Evolutionary conservation across 495 filamentous ascomycete species (phyloP).

Genomic region (Haplographium delicatum): DNA sequence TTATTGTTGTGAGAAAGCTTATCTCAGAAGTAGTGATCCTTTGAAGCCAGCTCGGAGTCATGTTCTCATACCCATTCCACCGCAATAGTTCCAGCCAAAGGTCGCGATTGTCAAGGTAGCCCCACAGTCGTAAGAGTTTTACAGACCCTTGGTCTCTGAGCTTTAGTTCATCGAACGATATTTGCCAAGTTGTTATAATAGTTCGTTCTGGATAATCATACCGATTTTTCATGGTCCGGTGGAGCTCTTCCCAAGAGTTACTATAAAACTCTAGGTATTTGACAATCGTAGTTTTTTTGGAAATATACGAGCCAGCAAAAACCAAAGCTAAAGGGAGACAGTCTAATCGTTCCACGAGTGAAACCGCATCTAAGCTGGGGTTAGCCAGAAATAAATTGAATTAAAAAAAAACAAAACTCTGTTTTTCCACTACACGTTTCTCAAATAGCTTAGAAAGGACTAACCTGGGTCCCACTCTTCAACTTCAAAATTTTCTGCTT

Average conservation of each 20-base stretch:
- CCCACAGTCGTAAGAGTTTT: conserved; percentile 39
- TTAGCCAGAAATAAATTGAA: conserved; percentile 12
- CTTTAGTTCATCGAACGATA: conserved; percentile 38
- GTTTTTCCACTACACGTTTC: not conserved
- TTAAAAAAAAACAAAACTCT: not conserved
- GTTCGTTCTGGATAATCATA: conserved; percentile 26
- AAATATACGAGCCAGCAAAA: conserved; percentile 32
- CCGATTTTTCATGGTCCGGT: conserved; percentile 20
- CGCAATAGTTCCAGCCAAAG: conserved; percentile 42
- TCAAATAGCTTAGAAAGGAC: conserved; percentile 3
- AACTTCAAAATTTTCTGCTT: conserved; percentile 8
- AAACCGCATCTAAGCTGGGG: conserved; percentile 20
- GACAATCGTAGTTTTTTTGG: conserved; percentile 17
- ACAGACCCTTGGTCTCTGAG: conserved; percentile 31
- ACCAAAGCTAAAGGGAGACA: conserved; percentile 30
- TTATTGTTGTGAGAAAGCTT: conserved; percentile 23
- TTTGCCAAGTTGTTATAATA: conserved; percentile 40
- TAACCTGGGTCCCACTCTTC: conserved; percentile 21
- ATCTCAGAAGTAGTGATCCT: conserved; percentile 27
- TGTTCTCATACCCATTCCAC: conserved; percentile 12
- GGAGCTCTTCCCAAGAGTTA: conserved; percentile 27
- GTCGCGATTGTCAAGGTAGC: conserved; percentile 45
- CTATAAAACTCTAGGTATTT: conserved; percentile 27
- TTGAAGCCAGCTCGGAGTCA: conserved; percentile 25
- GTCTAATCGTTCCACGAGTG: conserved; percentile 25